Percentiles rank a stretch among this genome's conserved stretches.
Evolutionary conservation across 2,329 filamentous ascomycete genomes (phyloP).

Genomic region (Nothopassalora personata): DNA sequence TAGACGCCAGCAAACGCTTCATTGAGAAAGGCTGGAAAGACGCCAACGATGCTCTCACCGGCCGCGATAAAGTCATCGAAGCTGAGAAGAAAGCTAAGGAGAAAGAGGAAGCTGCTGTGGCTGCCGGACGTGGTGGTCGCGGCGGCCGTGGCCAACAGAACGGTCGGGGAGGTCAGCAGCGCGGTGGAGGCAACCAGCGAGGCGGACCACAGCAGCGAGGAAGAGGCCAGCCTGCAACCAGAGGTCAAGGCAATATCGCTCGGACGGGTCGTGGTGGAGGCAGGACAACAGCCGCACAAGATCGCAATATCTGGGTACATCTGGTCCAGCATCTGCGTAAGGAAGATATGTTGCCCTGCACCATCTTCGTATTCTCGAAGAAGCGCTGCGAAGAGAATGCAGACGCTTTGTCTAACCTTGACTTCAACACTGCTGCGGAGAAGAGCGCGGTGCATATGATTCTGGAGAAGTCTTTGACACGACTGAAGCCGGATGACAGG

Average conservation of each 20-base stretch:
- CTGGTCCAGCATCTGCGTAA: conserved; percentile 88
- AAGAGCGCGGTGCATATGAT: conserved; percentile 98
- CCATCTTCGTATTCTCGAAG: conserved; percentile 98
- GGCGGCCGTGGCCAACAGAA: conserved; percentile 49
- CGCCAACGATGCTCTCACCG: conserved; percentile 74
- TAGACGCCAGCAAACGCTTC: conserved; percentile 87
- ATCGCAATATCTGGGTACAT: conserved; percentile 95
- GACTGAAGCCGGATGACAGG: conserved; percentile 85
- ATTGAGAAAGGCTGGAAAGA: conserved; percentile 92
- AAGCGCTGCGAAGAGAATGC: conserved; percentile 97
- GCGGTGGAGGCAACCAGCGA: conserved; percentile 40
- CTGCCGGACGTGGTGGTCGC: conserved; percentile 48
- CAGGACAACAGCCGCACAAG: conserved; percentile 83
- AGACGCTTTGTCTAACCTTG: conserved; percentile 87
- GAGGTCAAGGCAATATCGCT: conserved; percentile 78
- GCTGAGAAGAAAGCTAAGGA: conserved; percentile 41
- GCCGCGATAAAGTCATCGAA: conserved; percentile 69
- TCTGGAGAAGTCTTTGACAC: conserved; percentile 87
- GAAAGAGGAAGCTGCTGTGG: conserved; percentile 45
- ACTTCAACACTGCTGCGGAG: conserved; percentile 87
- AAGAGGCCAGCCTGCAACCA: conserved; percentile 50
- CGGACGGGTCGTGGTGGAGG: conserved; percentile 79
- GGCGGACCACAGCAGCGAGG: conserved; percentile 50
- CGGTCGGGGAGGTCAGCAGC: conserved; percentile 48
- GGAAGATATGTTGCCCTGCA: conserved; percentile 78